Base-by-base conservation (phyloP, 495 filamentous ascomycete genomes). In the Xylaria flabelliformis region DNA sequence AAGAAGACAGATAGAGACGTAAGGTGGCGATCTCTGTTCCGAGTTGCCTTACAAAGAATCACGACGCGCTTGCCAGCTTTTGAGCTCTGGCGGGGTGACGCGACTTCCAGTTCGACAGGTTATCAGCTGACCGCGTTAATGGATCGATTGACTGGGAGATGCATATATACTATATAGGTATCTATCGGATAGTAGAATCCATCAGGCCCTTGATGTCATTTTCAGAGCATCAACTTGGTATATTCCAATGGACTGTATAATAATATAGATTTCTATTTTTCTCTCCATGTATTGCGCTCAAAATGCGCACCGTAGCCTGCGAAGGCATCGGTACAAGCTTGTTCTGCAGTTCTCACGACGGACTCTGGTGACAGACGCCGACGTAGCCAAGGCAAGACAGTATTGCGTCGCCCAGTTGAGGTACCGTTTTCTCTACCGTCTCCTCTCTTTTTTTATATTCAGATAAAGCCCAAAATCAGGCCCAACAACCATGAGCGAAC, bases 371-470 rank as follows among this genome's bases (percentile, higher is more conserved):
- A 82, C 82, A 8, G 77, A 81, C 32, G 75, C 72, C 24, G 83
- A 86, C 36, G 75, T 86, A 53, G 80, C 80, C 6, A 81, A 83
- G 73, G 84, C 84, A n/a, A 79, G 82, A 42, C 79, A 82, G n/a
- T 87, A 86, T 63, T 87, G 85, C 73, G 55, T 81, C 50, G 80
- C 83, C 70, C 84, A 87, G 72, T 76, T 87, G 71, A 82, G 77
- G 85, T 87, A 77, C 39, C 56, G 58, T 68, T 36, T 59, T 21
- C 17, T 21, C 26, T 29, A 29, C 26, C 26, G 26, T 29, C 32
- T 24, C 24, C 7, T 44, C 8, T 8, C 0, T 36, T 1, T 41
- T 8, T 41, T 21, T 24, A 36, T 21, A 21, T 24, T 9, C 24
- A 17, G 12, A 17, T 29, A 7, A 13, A 10, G 48, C 15, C 32